A percentile compares a stretch with the other conserved stretches of the same genome.
Conservation (phyloP, 768 basidiomycete species). For the Filobasidium floriforme region DNA sequence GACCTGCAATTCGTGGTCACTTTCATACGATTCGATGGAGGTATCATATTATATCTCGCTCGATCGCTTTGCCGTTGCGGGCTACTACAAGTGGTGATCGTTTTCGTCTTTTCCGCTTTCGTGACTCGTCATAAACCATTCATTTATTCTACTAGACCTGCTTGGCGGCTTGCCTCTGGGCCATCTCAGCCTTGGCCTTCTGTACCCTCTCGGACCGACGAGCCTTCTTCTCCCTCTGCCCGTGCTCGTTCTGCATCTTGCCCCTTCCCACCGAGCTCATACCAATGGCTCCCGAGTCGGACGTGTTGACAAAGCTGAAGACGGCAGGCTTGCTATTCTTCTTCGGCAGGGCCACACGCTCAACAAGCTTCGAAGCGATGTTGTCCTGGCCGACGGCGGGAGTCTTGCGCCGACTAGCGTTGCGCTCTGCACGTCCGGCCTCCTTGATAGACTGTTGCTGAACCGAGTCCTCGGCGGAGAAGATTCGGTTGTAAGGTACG, state of each 20-base stretch:
- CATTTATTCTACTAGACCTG: background rate
- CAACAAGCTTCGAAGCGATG: background rate
- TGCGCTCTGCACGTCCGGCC: background rate
- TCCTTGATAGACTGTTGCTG: background rate
- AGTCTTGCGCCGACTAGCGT: background rate
- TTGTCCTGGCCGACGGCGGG: background rate
- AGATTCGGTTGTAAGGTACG: conserved; percentile 19
- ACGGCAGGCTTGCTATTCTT: background rate
- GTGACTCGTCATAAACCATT: background rate
- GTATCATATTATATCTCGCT: no score
- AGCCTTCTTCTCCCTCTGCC: background rate
- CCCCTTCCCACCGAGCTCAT: background rate
- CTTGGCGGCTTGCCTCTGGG: background rate
- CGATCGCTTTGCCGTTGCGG: no score
- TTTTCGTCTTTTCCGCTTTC: background rate
- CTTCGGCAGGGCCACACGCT: background rate
- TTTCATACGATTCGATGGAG: no score
- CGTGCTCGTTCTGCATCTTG: conserved; percentile 1
- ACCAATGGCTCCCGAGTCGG: background rate
- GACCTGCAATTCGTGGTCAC: no score
- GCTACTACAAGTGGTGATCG: no score
- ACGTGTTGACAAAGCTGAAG: conserved; percentile 5
- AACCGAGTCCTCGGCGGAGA: background rate
- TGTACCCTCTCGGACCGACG: background rate
- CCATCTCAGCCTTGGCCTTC: background rate